Base-by-base conservation (phyloP, 75 land plant species). In the Isoetes taiwanensis region DNA sequence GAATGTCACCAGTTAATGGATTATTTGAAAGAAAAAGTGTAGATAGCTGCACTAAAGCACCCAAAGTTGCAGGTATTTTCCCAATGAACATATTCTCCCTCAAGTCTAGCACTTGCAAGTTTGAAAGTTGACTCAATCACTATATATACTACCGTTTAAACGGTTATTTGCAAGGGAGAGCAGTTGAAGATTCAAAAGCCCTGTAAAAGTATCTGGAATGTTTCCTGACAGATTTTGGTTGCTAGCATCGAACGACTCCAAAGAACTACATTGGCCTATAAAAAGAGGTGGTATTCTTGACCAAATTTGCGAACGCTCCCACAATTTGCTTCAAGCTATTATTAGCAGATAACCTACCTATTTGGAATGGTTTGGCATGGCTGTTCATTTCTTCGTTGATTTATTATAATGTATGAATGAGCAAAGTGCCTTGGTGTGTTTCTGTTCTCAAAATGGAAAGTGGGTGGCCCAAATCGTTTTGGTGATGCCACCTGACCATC, bases 161-260 rank as follows among this genome's bases (percentile, higher is more conserved):
- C 28, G 30, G 69, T 85, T 82, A 10, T 63, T 76, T 3, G 76
- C 69, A 30, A 85, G 61, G 34, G 78, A 66, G 6, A 85, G 67
- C 0, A 62, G 37, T 37, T 63, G 63, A 39, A 90, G 67, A 46
- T 66, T 72, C 6, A 91, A 72, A 69, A 83, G 57, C 0, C 78
- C 86, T 0, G 54, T 65, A 0, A 90, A 74, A 61, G 73, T 76
- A 5, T 41, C 6, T 8, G 87, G 93, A 35, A 83, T 46, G 48
- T 46, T 67, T 24, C 93, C 93, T 16, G 81, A 73, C 0, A 90
- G 72, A n/a, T 69, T 70, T 54, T 69, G 70, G 5, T 26, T 58
- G 40, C 86, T 78, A 39, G 86, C 62, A 55, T 86, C 95, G 9
- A 91, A 67, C 1, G 71, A 37, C 14, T 60, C 62, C 63, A 91